Conservation (phyloP, 805 yeast genomes). For the Nakazawaea wickerhamii region DNA sequence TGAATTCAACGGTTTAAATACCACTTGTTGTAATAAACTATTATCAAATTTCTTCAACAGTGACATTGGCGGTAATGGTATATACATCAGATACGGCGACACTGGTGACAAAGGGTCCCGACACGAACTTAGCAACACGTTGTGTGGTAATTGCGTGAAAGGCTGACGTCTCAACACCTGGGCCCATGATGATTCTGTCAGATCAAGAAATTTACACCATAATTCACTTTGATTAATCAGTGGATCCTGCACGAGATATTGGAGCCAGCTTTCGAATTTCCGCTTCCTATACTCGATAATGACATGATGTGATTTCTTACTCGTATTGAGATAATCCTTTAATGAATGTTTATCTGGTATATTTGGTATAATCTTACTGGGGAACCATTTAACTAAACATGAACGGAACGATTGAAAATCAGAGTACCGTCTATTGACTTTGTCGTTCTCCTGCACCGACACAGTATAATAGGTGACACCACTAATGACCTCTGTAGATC, state of each 20-base stretch:
- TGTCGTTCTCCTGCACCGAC: background rate
- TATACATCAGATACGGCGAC: slow-evolving; percentile 42
- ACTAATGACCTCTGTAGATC: slow-evolving; percentile 5
- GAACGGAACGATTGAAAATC: slow-evolving; percentile 84
- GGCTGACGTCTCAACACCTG: slow-evolving; percentile 33
- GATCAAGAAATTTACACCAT: slow-evolving; percentile 44
- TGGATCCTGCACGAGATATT: slow-evolving; percentile 31
- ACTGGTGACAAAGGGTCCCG: slow-evolving; percentile 44
- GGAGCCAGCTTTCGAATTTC: slow-evolving; percentile 37
- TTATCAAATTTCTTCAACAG: slow-evolving; percentile 22
- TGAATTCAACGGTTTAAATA: slow-evolving; percentile 24
- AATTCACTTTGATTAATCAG: slow-evolving; percentile 32
- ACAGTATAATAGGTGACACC: slow-evolving; percentile 8
- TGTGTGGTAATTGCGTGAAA: slow-evolving; percentile 41
- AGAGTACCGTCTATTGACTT: slow-evolving; percentile 71
- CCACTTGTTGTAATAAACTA: slow-evolving; percentile 20
- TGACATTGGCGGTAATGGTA: slow-evolving; percentile 36
- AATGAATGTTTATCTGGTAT: slow-evolving; percentile 82
- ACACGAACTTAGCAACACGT: slow-evolving; percentile 44
- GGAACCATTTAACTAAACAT: slow-evolving; percentile 64
- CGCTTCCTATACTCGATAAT: slow-evolving; percentile 45
- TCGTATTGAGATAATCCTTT: slow-evolving; percentile 32
- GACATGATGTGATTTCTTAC: slow-evolving; percentile 27
- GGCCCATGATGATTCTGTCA: slow-evolving; percentile 45
- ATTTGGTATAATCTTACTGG: slow-evolving; percentile 88